Conservation (phyloP, 768 basidiomycete species). For the Cubamyces lactineus region DNA sequence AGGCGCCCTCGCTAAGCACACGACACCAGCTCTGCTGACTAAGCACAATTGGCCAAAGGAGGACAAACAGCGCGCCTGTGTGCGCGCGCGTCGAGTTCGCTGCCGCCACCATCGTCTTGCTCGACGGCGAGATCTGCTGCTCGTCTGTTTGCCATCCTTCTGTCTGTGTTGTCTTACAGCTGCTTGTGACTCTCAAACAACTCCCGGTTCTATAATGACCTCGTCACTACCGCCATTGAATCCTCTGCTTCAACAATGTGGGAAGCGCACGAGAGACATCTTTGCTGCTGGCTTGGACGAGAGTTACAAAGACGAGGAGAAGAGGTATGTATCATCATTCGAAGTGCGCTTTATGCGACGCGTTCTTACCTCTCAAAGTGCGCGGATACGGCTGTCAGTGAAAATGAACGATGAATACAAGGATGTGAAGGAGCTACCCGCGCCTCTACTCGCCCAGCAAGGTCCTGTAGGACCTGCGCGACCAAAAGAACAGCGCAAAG, state of each 20-base stretch:
- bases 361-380: slow-evolving; percentile 41
- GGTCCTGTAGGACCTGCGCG: slow-evolving; percentile 79
- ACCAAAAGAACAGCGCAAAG: slow-evolving; percentile 64
- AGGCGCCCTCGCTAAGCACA: slow-evolving; percentile 11
- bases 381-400: slow-evolving; percentile 73
- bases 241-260: slow-evolving; percentile 60
- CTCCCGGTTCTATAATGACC: slow-evolving; percentile 32
- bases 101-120: slow-evolving; percentile 13
- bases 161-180: neutral
- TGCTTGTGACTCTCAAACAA: neutral
- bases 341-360: neutral
- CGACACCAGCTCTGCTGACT: slow-evolving; percentile 10
- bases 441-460: slow-evolving; percentile 80
- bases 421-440: slow-evolving; percentile 82
- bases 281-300: slow-evolving; percentile 72
- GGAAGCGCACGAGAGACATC: slow-evolving; percentile 73
- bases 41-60: slow-evolving; percentile 11
- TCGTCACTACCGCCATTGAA: slow-evolving; percentile 68
- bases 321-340: slow-evolving; percentile 51
- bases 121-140: neutral
- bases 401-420: slow-evolving; percentile 92
- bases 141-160: neutral
- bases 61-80: slow-evolving; percentile 21
- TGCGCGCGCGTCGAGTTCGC: slow-evolving; percentile 19
- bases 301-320: slow-evolving; percentile 64